Percentiles rank a stretch among this genome's conserved stretches.
These are phyloP conservation scores for Jatropha curcas DNA, from an alignment of 345 rosid genomes.

Conservation along the genomic window DNA sequence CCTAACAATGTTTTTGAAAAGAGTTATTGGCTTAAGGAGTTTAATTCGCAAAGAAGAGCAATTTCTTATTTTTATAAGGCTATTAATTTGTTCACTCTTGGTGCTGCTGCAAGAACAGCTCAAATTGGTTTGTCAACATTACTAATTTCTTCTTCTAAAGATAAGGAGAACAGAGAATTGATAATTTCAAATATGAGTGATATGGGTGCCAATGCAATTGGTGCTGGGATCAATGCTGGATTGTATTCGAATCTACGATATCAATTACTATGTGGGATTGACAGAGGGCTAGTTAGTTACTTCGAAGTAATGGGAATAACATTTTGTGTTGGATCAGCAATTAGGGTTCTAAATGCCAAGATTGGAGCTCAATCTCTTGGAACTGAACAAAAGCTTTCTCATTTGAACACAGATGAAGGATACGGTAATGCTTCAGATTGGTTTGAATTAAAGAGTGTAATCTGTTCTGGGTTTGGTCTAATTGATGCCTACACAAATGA, in stretches of 20 bases:
- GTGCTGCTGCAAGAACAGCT: background rate
- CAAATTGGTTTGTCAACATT: background rate
- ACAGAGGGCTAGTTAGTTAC: background rate
- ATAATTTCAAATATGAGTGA: background rate
- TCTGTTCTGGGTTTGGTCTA: background rate
- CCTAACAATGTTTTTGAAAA: background rate
- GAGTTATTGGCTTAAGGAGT: background rate
- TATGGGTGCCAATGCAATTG: background rate
- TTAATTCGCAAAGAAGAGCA: background rate
- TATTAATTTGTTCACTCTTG: background rate
- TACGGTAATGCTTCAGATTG: background rate
- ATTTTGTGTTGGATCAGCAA: background rate
- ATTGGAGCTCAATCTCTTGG: background rate
- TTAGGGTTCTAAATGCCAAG: background rate
- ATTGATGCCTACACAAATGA: too few relatives aligned
- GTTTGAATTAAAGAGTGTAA: background rate
- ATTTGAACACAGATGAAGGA: background rate
- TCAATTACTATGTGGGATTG: background rate
- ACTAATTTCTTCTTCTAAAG: background rate
- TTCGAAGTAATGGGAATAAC: background rate
- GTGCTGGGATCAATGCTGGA: background rate
- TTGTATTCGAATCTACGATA: background rate
- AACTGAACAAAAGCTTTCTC: too few relatives aligned
- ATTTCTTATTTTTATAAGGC: background rate
- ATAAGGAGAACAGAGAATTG: background rate